A percentile compares a stretch with the other conserved stretches of the same genome.
These are phyloP conservation scores for Candida glaebosa DNA, from an alignment of 805 yeast genomes.

Conservation along the genomic window DNA sequence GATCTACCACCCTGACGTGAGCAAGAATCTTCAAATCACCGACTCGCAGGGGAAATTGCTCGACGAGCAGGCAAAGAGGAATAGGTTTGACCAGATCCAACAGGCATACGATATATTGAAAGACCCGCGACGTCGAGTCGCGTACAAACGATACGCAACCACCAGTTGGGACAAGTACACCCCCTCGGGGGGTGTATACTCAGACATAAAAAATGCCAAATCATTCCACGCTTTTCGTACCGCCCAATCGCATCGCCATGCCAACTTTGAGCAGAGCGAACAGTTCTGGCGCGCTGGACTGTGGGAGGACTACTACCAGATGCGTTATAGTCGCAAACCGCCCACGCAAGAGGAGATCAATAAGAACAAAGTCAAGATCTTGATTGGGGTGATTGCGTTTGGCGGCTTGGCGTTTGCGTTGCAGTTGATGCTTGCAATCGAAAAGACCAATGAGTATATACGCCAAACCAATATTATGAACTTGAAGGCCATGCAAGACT, in stretches of 20 bases:
- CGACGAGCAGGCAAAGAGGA: conserved; percentile 27
- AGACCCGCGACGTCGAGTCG: conserved; percentile 46
- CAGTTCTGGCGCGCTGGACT: conserved; percentile 60
- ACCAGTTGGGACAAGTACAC: conserved; percentile 26
- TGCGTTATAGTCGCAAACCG: conserved; percentile 33
- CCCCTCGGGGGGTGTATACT: conserved; percentile 8
- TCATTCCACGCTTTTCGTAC: conserved; percentile 32
- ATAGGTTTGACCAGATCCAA: conserved; percentile 29
- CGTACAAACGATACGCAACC: conserved; percentile 23
- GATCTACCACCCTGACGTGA: conserved; percentile 77
- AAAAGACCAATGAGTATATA: conserved; percentile 27
- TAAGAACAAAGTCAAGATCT: conserved; percentile 41
- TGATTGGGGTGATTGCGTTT: conserved; percentile 32
- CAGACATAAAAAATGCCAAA: conserved; percentile 12
- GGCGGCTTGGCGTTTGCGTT: conserved; percentile 28
- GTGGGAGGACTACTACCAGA: conserved; percentile 59
- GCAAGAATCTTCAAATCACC: conserved; percentile 20
- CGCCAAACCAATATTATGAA: conserved; percentile 23
- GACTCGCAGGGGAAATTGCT: conserved; percentile 26
- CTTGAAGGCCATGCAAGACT: conserved; percentile 26
- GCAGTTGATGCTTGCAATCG: conserved; percentile 36
- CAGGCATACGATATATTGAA: conserved; percentile 40
- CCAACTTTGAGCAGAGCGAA: conserved; percentile 30
- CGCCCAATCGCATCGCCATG: conserved; percentile 36
- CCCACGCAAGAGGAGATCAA: conserved; percentile 40